phyloP scores from a whole-genome alignment of 2,329 filamentous ascomycete genomes.

The Simplicillium aogashimaense region DNA sequence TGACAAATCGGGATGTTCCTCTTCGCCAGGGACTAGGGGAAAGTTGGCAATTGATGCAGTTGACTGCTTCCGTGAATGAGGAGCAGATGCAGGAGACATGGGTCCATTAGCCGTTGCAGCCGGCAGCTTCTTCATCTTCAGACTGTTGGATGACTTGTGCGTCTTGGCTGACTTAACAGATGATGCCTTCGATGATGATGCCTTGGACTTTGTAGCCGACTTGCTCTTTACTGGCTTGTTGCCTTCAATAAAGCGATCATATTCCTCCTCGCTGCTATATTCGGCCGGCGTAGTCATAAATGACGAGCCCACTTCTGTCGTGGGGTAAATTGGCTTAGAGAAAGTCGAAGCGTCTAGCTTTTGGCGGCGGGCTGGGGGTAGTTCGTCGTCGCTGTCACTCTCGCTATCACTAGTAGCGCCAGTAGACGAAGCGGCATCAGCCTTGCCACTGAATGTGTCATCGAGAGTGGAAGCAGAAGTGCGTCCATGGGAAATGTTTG shows the following conservation, averaged over 20 bases:
- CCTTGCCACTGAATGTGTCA: constrained; percentile 84
- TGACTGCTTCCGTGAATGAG: constrained; percentile 67
- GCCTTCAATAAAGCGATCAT: constrained; percentile 19
- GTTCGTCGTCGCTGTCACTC: constrained; percentile 53
- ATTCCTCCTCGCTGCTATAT: constrained; percentile 22
- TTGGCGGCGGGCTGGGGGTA: constrained; percentile 48
- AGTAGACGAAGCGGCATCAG: constrained; percentile 75
- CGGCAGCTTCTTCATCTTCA: constrained; percentile 43
- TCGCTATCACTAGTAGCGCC: constrained; percentile 75
- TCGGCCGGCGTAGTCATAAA: constrained; percentile 34
- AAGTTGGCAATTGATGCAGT: constrained; percentile 46
- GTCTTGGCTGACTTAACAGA: constrained; percentile 31
- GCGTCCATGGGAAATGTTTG: constrained; percentile 85
- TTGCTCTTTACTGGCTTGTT: constrained; percentile 32
- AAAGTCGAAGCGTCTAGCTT: constrained; percentile 36
- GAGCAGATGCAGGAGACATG: constrained; percentile 57
- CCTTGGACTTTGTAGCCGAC: constrained; percentile 30
- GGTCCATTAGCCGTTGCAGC: constrained; percentile 26
- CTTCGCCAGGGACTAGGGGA: constrained; percentile 54
- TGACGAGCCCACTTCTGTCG: constrained; percentile 34
- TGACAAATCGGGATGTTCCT: constrained; percentile 85
- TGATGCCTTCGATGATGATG: constrained; percentile 19
- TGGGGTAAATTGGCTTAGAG: constrained; percentile 38
- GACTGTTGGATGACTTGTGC: constrained; percentile 23
- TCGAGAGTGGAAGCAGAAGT: constrained; percentile 90